These are phyloP conservation scores for Arthromyces matolae DNA, from an alignment of 768 basidiomycete species.

Conservation along the genomic window DNA sequence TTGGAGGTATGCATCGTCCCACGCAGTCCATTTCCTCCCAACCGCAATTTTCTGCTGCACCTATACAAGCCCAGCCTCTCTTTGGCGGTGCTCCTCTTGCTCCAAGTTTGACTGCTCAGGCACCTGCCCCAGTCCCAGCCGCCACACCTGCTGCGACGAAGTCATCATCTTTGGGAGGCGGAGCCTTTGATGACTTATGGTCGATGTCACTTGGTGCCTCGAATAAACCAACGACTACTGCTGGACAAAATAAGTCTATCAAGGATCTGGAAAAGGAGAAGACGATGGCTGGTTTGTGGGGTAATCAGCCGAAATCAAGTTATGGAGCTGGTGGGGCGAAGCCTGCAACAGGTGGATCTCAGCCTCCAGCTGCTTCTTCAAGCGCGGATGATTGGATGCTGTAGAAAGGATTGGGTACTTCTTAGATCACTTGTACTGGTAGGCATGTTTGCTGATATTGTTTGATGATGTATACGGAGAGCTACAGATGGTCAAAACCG, in stretches of 20 bases:
- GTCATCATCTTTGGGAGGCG: conserved; percentile 35
- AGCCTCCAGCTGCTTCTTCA: conserved; percentile 2
- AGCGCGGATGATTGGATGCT: conserved; percentile 12
- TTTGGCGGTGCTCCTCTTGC: conserved; percentile 33
- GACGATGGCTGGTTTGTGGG: conserved; percentile 79
- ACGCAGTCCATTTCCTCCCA: conserved; percentile 33
- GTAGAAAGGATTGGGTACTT: not conserved
- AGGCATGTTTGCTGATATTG: not conserved
- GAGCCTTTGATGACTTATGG: conserved; percentile 90
- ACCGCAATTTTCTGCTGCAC: conserved; percentile 26
- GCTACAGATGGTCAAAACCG: not conserved
- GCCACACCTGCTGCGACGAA: conserved; percentile 21
- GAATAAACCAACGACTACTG: conserved; percentile 32
- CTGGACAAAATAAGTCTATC: conserved; percentile 62
- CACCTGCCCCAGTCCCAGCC: conserved; percentile 14
- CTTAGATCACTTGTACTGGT: conserved; percentile 2
- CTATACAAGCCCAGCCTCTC: conserved; percentile 22
- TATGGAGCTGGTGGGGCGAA: not conserved
- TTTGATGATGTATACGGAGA: not conserved
- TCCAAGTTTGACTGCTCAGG: conserved; percentile 27
- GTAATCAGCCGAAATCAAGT: conserved; percentile 31
- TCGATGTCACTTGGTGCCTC: conserved; percentile 65
- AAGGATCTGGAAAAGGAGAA: conserved; percentile 90
- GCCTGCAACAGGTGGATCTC: not conserved
- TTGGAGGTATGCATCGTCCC: conserved; percentile 34